phyloP scores from a whole-genome alignment of 2,329 filamentous ascomycete species.

The Xenoacremonium recifei region DNA sequence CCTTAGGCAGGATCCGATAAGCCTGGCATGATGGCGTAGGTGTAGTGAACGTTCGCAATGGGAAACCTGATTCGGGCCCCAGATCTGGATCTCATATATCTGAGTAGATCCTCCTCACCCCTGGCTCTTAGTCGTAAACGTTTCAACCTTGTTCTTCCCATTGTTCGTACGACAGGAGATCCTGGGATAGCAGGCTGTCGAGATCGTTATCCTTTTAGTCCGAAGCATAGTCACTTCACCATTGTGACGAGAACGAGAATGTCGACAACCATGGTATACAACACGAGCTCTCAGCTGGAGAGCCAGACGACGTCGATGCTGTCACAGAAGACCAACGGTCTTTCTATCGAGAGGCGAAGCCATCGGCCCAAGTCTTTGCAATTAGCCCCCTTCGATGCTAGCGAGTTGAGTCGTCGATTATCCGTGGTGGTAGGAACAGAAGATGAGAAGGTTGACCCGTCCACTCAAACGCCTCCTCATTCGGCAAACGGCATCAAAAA shows the following conservation, averaged over 20 bases:
- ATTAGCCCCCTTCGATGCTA: slow-evolving; percentile 46
- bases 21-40: slow-evolving; percentile 1
- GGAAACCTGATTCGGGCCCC: background rate
- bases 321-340: background rate
- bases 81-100: background rate
- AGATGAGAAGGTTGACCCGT: slow-evolving; percentile 7
- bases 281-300: background rate
- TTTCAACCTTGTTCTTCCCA: too few relatives aligned
- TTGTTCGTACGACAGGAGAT: background rate
- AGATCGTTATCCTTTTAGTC: too few relatives aligned
- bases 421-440: slow-evolving; percentile 52
- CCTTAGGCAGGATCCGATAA: background rate
- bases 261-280: background rate
- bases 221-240: background rate
- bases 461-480: slow-evolving; percentile 27
- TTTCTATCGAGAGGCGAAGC: slow-evolving; percentile 12
- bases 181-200: too few relatives aligned
- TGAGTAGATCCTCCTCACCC: background rate
- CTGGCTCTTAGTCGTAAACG: background rate
- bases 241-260: background rate
- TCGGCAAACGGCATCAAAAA: slow-evolving; percentile 7
- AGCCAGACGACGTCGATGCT: background rate
- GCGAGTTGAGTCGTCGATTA: slow-evolving; percentile 54
- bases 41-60: background rate
- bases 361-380: slow-evolving; percentile 22